Evolutionary conservation across 768 basidiomycete species (phyloP), one percentile per base, ranked within the genome.

Genomic region (Auriscalpium microsporum): DNA sequence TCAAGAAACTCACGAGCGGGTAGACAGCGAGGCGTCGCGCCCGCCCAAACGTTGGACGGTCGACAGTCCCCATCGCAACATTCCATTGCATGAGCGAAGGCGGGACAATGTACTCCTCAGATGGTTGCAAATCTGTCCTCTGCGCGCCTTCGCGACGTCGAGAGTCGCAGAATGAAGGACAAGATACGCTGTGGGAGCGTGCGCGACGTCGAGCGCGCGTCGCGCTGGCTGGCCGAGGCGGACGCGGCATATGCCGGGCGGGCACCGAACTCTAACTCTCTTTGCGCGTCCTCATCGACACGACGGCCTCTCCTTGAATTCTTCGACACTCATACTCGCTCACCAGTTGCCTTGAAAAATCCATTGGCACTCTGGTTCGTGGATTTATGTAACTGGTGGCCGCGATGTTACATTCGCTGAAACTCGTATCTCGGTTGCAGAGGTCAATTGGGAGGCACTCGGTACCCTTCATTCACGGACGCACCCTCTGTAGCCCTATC

Each of bases 371-470:
- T 67, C 72, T 76, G 86, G 87, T 86, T 68, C 44, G 77, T 72
- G 45, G 11, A 28, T 4, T 28, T 28, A 2, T 28, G 28, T 28
- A 1, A 4, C 4, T 28, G 28, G 4, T 28, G 28, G 28, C 5
- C 4, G 28, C 28, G 4, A 28, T 28, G 28, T 28, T 28, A 3
- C 28, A 28, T 1, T 4, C 28, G 28, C 28, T 28, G 5, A 28
- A 3, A 4, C 28, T 0, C 28, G 7, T 28, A 4, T 28, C 28
- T 28, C 23, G 14, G 16, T 34, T 37, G 59, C 69, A 87, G 88
- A 89, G 90, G 89, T 87, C 89, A 91, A 88, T 88, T 65, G 90
- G 90, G 90, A 92, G 90, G 90, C 87, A 78, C 76, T 82, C 48
- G 51, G 61, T 52, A 56, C 50, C 23, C 14, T 49, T 36, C 19